Evolutionary conservation across 139 green algal species (phyloP), one percentile per base, ranked within the genome.

Genomic region (Coelastrella sp.): DNA sequence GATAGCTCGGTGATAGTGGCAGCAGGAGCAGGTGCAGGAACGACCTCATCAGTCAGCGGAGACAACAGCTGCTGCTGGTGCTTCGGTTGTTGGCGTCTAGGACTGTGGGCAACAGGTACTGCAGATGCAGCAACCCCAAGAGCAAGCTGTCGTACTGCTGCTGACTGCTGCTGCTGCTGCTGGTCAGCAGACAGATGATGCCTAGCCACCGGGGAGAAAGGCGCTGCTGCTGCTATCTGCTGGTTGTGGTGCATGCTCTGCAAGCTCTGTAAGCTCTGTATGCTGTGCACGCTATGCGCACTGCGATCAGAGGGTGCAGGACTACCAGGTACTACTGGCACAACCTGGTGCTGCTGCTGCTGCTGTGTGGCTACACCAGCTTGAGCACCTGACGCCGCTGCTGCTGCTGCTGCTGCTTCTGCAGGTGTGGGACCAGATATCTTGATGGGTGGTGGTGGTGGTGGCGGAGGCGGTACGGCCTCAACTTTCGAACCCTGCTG

Each of bases 11-110:
- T 34, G 23, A n/a, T 38, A 17, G 9, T n/a, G 19, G 35, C 35
- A 57, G 51, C 34, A 45, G 73, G 35, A 57, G 67, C 69, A 41
- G 69, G 75, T n/a, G 75, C 75, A 5, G 75, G 75, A 9, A 82
- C 75, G 27, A 82, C 75, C 23, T 82, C 51, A 37, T 82, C 75
- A 17, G 73, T 81, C 30, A 82, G 37, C 6, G 75, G 75, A 7
- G 75, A 82, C n/a, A n/a, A n/a, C 75, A 82, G 30, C 75, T 82
- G 51, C 53, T 82, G 75, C 25, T 51, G 53, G 51, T 51, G 53
- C 75, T 82, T 51, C 75, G 25, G 34, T 32, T 69, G 73, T 40
- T 35, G 48, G 45, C 17, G 50, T 21, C 9, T 41, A 35, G 67
- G 67, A 17, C 23, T 41, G 15, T 53, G 59, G 21, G 30, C 21